These are phyloP conservation scores for Tuber umbilicatum DNA, from an alignment of 495 filamentous ascomycete genomes.

Conservation along the genomic window DNA sequence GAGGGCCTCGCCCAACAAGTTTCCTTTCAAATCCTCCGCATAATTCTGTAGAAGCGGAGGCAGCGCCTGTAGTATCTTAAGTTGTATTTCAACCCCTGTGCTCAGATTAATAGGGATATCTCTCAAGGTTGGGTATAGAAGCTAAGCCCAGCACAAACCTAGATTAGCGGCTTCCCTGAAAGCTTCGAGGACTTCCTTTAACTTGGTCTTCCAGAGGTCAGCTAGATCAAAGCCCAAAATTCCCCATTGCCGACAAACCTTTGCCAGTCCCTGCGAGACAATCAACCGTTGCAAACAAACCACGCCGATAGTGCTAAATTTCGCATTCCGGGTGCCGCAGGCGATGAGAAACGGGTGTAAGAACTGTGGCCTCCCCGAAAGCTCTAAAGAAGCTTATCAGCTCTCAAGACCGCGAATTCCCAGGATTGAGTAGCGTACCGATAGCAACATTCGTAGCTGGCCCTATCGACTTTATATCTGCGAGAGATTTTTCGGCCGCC, in stretches of 20 bases:
- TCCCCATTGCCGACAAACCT: conserved; percentile 41
- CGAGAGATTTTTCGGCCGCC: conserved; percentile 91
- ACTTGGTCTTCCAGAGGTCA: conserved; percentile 47
- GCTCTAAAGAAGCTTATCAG: conserved; percentile 53
- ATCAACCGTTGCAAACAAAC: conserved; percentile 84
- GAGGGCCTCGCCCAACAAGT: conserved; percentile 70
- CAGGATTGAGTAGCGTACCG: conserved; percentile 51
- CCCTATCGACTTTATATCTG: conserved; percentile 75
- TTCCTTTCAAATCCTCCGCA: conserved; percentile 68
- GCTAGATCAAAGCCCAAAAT: conserved; percentile 8
- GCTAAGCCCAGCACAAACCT: conserved; percentile 44
- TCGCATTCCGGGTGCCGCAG: conserved; percentile 79
- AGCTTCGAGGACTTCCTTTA: conserved; percentile 79
- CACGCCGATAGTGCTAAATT: conserved; percentile 77
- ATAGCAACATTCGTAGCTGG: conserved; percentile 77
- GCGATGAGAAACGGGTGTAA: conserved; percentile 88
- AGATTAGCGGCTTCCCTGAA: conserved; percentile 70
- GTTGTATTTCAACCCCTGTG: conserved; percentile 77
- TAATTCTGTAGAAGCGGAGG: conserved; percentile 92
- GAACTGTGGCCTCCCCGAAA: conserved; percentile 72
- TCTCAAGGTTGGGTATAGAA: not conserved
- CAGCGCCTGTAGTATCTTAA: conserved; percentile 90
- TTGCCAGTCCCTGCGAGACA: conserved; percentile 68
- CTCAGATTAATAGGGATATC: not conserved
- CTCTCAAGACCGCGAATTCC: conserved; percentile 3